Evolutionary conservation across 1,139 yeast species (phyloP).

Genomic region (Magnusiomyces tetraspermus): DNA sequence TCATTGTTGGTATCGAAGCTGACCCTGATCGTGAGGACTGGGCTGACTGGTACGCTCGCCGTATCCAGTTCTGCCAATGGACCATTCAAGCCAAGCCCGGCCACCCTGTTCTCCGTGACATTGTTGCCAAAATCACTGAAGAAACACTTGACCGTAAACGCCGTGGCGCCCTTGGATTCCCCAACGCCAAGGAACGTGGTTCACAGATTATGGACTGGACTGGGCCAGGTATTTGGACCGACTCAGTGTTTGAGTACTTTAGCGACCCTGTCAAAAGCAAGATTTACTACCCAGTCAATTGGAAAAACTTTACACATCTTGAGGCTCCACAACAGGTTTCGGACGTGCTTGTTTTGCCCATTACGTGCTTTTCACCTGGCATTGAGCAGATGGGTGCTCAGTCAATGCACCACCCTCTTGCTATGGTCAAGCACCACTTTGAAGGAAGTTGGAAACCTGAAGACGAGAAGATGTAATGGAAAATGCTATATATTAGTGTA

Average conservation of each 20-base stretch:
- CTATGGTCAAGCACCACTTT: conserved; percentile 75
- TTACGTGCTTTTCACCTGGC: conserved; percentile 74
- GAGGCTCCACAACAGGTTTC: conserved; percentile 55
- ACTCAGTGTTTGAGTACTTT: conserved; percentile 68
- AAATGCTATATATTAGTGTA: too few species aligned
- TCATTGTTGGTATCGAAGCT: conserved; percentile 82
- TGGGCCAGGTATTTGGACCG: conserved; percentile 94
- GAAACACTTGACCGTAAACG: conserved; percentile 45
- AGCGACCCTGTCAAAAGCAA: conserved; percentile 47
- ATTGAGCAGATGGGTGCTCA: conserved; percentile 72
- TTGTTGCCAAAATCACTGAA: conserved; percentile 73
- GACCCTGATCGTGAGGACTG: conserved; percentile 82
- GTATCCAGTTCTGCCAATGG: conserved; percentile 77
- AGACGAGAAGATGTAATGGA: conserved; percentile 21
- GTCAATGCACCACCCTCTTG: conserved; percentile 56
- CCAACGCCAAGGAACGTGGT: conserved; percentile 33
- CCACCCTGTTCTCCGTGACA: conserved; percentile 79
- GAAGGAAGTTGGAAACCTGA: conserved; percentile 62
- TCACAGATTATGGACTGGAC: conserved; percentile 94
- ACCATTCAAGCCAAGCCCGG: conserved; percentile 76
- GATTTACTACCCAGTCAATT: conserved; percentile 35
- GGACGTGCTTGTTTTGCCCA: conserved; percentile 77
- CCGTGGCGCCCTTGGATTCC: conserved; percentile 45
- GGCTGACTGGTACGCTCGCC: conserved; percentile 61
- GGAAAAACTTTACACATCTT: conserved; percentile 62